A percentile compares a stretch with the other conserved stretches of the same genome.
Conservation (phyloP, 2,329 filamentous ascomycete species). For the Knufia petricola region DNA sequence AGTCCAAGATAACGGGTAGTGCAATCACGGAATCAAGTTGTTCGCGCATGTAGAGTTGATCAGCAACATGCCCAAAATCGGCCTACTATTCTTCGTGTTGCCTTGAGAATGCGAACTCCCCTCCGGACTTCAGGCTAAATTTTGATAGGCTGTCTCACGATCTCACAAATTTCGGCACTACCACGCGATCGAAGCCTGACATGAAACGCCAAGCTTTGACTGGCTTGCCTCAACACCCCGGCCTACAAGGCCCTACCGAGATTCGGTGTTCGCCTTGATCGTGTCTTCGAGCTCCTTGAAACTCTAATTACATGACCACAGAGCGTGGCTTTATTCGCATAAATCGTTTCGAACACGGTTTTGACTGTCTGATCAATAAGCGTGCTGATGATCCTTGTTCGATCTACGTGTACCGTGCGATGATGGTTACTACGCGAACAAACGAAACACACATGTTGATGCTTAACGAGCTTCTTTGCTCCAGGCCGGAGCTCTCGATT, state of each 20-base stretch:
- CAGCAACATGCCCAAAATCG: no score
- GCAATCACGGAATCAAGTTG: not conserved
- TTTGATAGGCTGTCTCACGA: not conserved
- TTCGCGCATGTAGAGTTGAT: no score
- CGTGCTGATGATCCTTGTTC: not conserved
- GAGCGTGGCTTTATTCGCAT: no score
- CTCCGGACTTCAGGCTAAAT: not conserved
- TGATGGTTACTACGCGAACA: not conserved
- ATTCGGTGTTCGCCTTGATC: not conserved
- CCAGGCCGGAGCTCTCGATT: not conserved
- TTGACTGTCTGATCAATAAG: not conserved
- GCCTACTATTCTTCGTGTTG: no score
- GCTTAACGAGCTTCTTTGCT: not conserved
- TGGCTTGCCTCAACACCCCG: not conserved
- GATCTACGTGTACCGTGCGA: not conserved
- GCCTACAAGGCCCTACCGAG: not conserved
- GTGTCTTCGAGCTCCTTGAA: not conserved
- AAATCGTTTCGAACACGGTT: no score
- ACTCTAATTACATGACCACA: not conserved
- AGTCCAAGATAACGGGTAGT: not conserved
- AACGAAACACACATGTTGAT: not conserved
- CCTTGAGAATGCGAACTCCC: not conserved
- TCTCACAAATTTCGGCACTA: not conserved
- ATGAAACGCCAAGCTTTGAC: constrained; percentile 3
- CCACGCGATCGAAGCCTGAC: not conserved